Evolutionary conservation across 495 filamentous ascomycete species (phyloP), one percentile per base, ranked within the genome.

Genomic region (Podospora conica): DNA sequence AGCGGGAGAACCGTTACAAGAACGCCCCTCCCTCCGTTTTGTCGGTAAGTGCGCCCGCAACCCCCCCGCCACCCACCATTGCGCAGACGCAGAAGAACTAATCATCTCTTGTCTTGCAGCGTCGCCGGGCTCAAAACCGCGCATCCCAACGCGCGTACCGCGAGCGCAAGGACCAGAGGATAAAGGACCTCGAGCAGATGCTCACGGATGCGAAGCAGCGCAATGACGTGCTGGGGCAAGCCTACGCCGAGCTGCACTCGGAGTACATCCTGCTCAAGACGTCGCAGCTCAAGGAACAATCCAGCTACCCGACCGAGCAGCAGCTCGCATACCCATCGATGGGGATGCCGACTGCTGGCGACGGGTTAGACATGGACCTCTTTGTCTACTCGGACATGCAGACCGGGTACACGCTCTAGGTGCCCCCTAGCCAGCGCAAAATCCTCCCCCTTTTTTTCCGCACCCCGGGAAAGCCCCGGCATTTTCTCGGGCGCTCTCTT

Each of bases 131-230:
- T 21, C 84, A 86, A 71, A 86, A 86, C 68, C 79, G 84, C 55
- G 83, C 82, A 64, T 85, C 84, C 3, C 91, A 95, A 75, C 82
- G 90, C 70, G 90, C 90, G 28, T 95, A 93, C 69, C 89, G 91
- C 57, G 90, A 93, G 76, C 85, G 91, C 64, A 95, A 95, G 75
- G 91, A 95, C 71, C 85, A 90, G 54, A 87, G 90, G 66, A 90
- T 93, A 63, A 87, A 87, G 73, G 90, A 93, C 63, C 87, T 95
- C 9, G 90, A 93, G 78, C 79, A 87, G 55, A 90, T 92, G 78
- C 88, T 94, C 69, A 83, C 76, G 69, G 83, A 82, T 15, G 75
- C 81, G 56, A 78, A 82, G 67, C 74, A 79, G 55, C 77, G 75
- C 67, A 79, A 79, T 63, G 76, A 80, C 25, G 72, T 73, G 53